Evolutionary conservation across 148 eudicot species (phyloP).

Genomic region (Dianthus caryophyllus): DNA sequence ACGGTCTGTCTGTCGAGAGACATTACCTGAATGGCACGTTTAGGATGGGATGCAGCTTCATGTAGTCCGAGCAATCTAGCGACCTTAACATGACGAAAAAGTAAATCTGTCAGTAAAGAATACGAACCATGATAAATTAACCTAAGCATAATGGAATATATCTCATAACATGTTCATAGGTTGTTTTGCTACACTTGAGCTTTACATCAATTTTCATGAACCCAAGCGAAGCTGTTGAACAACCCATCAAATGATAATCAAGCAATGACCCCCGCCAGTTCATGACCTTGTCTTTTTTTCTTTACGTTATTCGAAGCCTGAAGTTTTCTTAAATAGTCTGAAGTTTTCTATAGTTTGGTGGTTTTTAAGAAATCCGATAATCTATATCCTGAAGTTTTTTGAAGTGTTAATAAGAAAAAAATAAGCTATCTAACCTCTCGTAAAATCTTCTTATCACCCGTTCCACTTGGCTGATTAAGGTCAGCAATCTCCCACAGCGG

Average conservation of each 20-base stretch:
- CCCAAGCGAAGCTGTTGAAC: too few species aligned
- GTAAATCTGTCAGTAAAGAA: background rate
- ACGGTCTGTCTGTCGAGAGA: too few species aligned
- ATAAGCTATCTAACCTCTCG: conserved; percentile 90
- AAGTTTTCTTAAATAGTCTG: too few species aligned
- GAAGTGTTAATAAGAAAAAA: too few species aligned
- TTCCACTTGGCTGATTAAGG: conserved; percentile 85
- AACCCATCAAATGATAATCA: background rate
- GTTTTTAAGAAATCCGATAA: too few species aligned
- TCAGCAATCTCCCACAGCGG: conserved; percentile 92
- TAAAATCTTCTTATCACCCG: conserved; percentile 86
- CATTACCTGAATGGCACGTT: conserved; percentile 91
- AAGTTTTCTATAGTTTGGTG: too few species aligned
- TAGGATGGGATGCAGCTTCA: conserved; percentile 76
- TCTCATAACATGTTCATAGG: background rate
- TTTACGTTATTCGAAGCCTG: too few species aligned
- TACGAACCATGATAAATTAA: background rate
- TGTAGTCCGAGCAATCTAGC: conserved; percentile 72
- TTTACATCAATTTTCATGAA: background rate
- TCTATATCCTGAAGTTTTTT: too few species aligned
- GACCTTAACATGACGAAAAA: conserved; percentile 44
- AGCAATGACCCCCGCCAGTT: background rate
- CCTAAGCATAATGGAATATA: background rate
- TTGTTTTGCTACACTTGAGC: background rate
- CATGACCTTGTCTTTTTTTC: too few species aligned